Percentiles rank a stretch among this genome's conserved stretches.
Evolutionary conservation across 805 yeast genomes (phyloP).

Genomic region (Candida corydali): DNA sequence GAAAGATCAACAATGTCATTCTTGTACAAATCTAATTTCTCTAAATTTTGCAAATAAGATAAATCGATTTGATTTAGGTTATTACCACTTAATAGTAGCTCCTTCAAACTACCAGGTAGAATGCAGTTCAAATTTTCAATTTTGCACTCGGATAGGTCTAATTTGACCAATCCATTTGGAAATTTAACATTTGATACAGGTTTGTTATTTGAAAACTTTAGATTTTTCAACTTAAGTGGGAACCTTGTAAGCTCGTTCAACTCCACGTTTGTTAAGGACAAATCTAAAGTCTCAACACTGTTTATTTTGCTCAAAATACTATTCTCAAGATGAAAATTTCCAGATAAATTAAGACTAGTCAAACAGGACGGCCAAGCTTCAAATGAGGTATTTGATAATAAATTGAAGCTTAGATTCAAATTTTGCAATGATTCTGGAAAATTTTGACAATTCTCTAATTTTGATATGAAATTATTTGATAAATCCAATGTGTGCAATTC

Average conservation of each 20-base stretch:
- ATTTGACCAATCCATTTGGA: constrained; percentile 20
- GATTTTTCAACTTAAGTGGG: neutral
- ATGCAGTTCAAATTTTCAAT: constrained; percentile 14
- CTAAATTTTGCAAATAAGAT: constrained; percentile 19
- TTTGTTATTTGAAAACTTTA: neutral
- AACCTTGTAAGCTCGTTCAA: neutral
- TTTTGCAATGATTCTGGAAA: constrained; percentile 5
- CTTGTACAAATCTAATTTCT: constrained; percentile 14
- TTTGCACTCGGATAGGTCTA: constrained; percentile 23
- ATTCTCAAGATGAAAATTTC: constrained; percentile 3
- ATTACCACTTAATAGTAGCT: constrained; percentile 23
- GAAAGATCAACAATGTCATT: constrained; percentile 17
- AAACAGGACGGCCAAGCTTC: constrained; percentile 11
- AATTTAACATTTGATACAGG: constrained; percentile 12
- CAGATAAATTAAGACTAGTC: constrained; percentile 9
- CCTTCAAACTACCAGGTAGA: constrained; percentile 18
- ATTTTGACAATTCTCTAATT: constrained; percentile 1
- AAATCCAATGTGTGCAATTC: constrained; percentile 21
- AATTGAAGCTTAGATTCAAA: constrained; percentile 8
- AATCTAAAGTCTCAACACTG: neutral
- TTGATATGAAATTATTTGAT: constrained; percentile 17
- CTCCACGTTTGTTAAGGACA: neutral
- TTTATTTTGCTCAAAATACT: neutral
- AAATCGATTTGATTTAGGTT: constrained; percentile 16
- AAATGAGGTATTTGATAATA: constrained; percentile 2